Percentiles rank a stretch among this genome's conserved stretches.
phyloP scores from a whole-genome alignment of 2,329 filamentous ascomycete genomes.

The Microdochium trichocladiopsis region DNA sequence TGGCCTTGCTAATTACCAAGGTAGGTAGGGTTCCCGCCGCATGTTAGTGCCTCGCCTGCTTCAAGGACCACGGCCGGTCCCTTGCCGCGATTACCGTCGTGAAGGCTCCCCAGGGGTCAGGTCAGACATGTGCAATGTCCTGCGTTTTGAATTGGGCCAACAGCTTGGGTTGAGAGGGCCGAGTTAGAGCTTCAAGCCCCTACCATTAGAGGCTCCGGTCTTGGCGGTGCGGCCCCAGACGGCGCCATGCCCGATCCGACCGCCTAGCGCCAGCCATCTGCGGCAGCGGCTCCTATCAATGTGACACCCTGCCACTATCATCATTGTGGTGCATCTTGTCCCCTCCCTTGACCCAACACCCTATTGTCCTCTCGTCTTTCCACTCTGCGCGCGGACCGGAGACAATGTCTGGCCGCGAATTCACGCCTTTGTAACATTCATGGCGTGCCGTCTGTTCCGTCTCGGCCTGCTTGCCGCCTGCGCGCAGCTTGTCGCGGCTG shows the following conservation, averaged over 20 bases:
- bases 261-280: not conserved
- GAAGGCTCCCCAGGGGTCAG: too few relatives aligned
- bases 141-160: too few relatives aligned
- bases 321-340: not conserved
- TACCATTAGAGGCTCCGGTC: too few relatives aligned
- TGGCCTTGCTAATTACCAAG: too few relatives aligned
- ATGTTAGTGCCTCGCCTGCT: too few relatives aligned
- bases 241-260: not conserved
- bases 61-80: too few relatives aligned
- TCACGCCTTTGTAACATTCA: not conserved
- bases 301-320: not conserved
- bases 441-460: conserved; percentile 5
- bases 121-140: too few relatives aligned
- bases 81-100: too few relatives aligned
- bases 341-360: not conserved
- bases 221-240: too few relatives aligned
- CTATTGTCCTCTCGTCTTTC: not conserved
- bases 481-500: conserved; percentile 8
- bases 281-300: not conserved
- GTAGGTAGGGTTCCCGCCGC: too few relatives aligned
- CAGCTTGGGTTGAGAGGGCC: too few relatives aligned
- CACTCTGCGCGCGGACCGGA: not conserved
- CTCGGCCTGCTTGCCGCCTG: conserved; percentile 8
- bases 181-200: too few relatives aligned
- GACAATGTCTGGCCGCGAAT: not conserved